These are phyloP conservation scores for Silene uniflora DNA, from an alignment of 148 eudicot genomes.

Conservation along the genomic window DNA sequence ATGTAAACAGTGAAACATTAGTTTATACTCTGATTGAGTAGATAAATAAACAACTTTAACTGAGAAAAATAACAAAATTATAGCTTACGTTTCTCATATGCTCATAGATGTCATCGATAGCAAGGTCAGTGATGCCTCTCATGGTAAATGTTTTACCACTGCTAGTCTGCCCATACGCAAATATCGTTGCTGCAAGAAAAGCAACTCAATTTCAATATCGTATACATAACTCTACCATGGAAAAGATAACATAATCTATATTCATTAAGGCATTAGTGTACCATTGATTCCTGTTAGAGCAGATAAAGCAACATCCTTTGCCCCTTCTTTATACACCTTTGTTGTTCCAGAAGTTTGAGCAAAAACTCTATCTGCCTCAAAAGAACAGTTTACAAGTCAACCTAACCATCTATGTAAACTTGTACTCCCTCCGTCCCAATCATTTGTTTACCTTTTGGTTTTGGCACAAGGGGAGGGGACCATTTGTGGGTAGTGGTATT, in stretches of 20 bases:
- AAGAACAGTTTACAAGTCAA: neutral
- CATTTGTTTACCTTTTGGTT: too few species aligned
- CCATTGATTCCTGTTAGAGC: constrained; percentile 93
- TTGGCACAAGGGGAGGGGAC: too few species aligned
- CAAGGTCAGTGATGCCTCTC: constrained; percentile 87
- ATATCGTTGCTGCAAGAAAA: constrained; percentile 72
- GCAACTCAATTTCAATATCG: neutral
- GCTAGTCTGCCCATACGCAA: constrained; percentile 99
- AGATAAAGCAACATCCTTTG: constrained; percentile 94
- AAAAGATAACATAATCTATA: neutral
- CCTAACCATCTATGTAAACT: neutral
- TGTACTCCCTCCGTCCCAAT: too few species aligned
- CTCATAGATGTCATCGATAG: constrained; percentile 76
- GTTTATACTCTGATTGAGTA: too few species aligned
- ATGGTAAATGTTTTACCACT: constrained; percentile 98
- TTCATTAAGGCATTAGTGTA: constrained; percentile 23
- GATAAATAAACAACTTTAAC: too few species aligned
- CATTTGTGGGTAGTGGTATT: too few species aligned
- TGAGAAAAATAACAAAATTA: too few species aligned
- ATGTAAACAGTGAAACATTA: too few species aligned
- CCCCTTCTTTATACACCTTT: constrained; percentile 84
- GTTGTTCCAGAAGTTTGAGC: constrained; percentile 57
- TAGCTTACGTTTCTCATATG: constrained; percentile 66
- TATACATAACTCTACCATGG: neutral
- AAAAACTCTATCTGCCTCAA: constrained; percentile 79